A percentile compares a stretch with the other conserved stretches of the same genome.
Conservation (phyloP, 1,139 yeast species). For the Pichia norvegensis region DNA sequence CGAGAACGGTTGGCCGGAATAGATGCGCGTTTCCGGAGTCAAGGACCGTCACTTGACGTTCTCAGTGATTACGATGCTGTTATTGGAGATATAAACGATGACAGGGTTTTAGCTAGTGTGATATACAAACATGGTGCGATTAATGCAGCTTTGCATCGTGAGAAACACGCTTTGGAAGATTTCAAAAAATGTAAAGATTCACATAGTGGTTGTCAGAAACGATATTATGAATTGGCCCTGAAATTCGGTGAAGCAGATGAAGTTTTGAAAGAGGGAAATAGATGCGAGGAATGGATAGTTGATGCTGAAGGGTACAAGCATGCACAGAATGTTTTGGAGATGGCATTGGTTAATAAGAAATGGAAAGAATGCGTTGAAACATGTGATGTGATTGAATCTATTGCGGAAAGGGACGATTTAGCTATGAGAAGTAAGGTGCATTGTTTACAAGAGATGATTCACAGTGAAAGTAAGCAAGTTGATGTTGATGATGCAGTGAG, state of each 20-base stretch:
- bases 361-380: slow-evolving; percentile 24
- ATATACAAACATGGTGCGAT: slow-evolving; percentile 46
- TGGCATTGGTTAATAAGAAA: neutral
- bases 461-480: slow-evolving; percentile 2
- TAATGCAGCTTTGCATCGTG: slow-evolving; percentile 43
- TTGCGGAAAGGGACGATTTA: slow-evolving; percentile 26
- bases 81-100: slow-evolving; percentile 19
- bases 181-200: slow-evolving; percentile 31
- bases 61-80: slow-evolving; percentile 22
- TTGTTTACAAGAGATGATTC: slow-evolving; percentile 12
- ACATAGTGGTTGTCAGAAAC: slow-evolving; percentile 35
- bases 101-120: slow-evolving; percentile 31
- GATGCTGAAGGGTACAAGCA: slow-evolving; percentile 6
- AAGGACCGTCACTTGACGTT: slow-evolving; percentile 17
- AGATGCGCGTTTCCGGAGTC: neutral
- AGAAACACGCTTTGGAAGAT: slow-evolving; percentile 40
- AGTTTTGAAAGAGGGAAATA: slow-evolving; percentile 28
- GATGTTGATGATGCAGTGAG: slow-evolving; percentile 17
- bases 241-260: slow-evolving; percentile 33
- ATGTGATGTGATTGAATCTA: slow-evolving; percentile 22
- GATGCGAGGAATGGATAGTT: neutral
- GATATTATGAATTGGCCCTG: slow-evolving; percentile 37
- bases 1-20: neutral
- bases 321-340: neutral
- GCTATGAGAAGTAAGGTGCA: slow-evolving; percentile 26